Conservation (phyloP, 2,329 filamentous ascomycete genomes). For the Neodidymelliopsis sp. region DNA sequence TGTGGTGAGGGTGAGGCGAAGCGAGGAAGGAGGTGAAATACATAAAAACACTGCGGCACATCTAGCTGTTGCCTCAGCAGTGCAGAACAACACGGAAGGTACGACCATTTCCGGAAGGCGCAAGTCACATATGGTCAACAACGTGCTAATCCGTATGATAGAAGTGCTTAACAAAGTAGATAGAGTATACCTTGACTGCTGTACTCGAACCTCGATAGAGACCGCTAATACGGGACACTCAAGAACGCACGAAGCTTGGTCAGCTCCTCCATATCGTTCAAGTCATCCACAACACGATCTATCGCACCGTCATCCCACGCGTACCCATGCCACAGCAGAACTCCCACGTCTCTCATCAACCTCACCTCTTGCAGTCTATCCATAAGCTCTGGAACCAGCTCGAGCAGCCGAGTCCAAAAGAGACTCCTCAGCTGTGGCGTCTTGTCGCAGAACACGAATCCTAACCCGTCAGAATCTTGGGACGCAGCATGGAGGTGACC, state of each 20-base stretch:
- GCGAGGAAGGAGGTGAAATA: conserved; percentile 3
- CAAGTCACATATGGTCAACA: neutral
- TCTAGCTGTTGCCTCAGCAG: conserved; percentile 13
- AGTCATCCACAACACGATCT: conserved; percentile 63
- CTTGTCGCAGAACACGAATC: conserved; percentile 54
- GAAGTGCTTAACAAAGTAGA: neutral
- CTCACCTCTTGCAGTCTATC: conserved; percentile 47
- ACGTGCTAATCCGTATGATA: no score
- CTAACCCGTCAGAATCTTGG: neutral
- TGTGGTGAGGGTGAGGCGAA: neutral
- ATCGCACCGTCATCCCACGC: conserved; percentile 68
- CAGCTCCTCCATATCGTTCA: conserved; percentile 62
- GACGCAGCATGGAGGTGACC: conserved; percentile 52
- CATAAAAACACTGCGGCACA: neutral
- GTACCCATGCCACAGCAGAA: conserved; percentile 69
- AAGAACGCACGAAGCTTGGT: conserved; percentile 57
- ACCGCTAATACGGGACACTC: neutral
- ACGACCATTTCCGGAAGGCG: conserved; percentile 19
- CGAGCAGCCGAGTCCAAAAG: conserved; percentile 60
- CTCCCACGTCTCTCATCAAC: conserved; percentile 61
- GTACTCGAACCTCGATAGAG: neutral
- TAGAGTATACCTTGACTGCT: neutral
- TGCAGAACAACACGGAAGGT: conserved; percentile 27
- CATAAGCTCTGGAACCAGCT: conserved; percentile 48
- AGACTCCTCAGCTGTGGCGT: conserved; percentile 53